A percentile compares a stretch with the other conserved stretches of the same genome.
Conservation (phyloP, 2,329 filamentous ascomycete species). For the Escovopsis sp. region DNA sequence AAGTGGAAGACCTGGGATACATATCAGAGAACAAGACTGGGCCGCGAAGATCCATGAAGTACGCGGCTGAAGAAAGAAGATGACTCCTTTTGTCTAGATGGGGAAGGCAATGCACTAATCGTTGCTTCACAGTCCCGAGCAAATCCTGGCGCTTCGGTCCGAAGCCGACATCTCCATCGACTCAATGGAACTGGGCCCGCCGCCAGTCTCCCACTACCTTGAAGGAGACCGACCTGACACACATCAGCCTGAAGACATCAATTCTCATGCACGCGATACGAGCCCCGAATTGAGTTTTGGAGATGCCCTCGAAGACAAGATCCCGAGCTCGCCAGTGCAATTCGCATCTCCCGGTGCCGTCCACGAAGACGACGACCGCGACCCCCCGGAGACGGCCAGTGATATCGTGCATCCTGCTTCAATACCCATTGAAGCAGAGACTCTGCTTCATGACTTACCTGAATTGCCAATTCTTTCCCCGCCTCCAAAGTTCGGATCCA, state of each 20-base stretch:
- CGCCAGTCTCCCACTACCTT: conserved; percentile 43
- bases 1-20: conserved; percentile 33
- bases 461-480: conserved; percentile 9
- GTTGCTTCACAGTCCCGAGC: conserved; percentile 37
- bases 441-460: background rate
- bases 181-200: conserved; percentile 54
- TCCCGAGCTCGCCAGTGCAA: conserved; percentile 15
- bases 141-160: conserved; percentile 44
- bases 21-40: conserved; percentile 57
- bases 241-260: conserved; percentile 27
- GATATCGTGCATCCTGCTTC: background rate
- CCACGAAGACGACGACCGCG: conserved; percentile 4
- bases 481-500: conserved; percentile 32
- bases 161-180: conserved; percentile 35
- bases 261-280: conserved; percentile 4
- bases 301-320: conserved; percentile 12
- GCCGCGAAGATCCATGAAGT: conserved; percentile 55
- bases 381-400: background rate
- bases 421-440: background rate
- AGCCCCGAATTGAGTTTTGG: background rate
- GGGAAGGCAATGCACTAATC: too few species aligned
- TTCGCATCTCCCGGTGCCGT: conserved; percentile 15
- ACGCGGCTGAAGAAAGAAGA: too few species aligned
- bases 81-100: too few species aligned
- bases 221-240: conserved; percentile 39